Base-by-base conservation (phyloP, 2,329 filamentous ascomycete species). In the Aspergillus pseudotamarii region DNA sequence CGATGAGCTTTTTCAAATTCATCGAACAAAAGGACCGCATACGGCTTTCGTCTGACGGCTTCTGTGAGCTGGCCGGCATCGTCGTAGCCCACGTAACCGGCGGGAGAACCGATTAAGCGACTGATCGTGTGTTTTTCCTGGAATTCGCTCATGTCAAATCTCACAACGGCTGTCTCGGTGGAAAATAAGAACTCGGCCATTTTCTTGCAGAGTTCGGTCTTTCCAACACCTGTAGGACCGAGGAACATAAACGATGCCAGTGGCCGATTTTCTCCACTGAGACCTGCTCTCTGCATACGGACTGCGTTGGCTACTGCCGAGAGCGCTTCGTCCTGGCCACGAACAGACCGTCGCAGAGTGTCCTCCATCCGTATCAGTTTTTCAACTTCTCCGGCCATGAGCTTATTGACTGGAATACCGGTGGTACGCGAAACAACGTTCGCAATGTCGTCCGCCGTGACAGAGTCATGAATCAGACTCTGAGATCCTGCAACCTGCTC, bases 81-180 rank as follows among this genome's bases (percentile, higher is more conserved):
- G 54, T 99, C 95, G 74, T 98, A 98, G 11, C 95, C 95, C 30
- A 98, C 91, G 73, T 98, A 98, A 26, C 94, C 94, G 6, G 95
- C 94, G 0, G 95, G 95, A 3, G 91, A 91, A 51, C 95, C 95
- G 68, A 98, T 97, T 36, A 98, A 86, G 21, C 94, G 87, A 32
- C 92, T 96, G 61, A 98, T 91, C 4, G 95, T 98, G 75, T 98
- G 94, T 78, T 96, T 97, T 76, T 98, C 95, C 75, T 96, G 93
- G 76, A 97, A 98, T 75, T 99, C 95, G 71, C 89, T 92, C 95
- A 98, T 98, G 78, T 98, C 95, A 78, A 98, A 98, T 38, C 95
- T 87, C 38, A 97, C 88, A 30, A 99, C 93, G 3, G 95, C 94
- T 32, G 89, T 88, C 71, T 97, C 92, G 1, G 93, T 97, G 0